Percentiles rank a stretch among this genome's conserved stretches.
Evolutionary conservation across 257 asterid species (phyloP).

Genomic region (Coffea canephora): DNA sequence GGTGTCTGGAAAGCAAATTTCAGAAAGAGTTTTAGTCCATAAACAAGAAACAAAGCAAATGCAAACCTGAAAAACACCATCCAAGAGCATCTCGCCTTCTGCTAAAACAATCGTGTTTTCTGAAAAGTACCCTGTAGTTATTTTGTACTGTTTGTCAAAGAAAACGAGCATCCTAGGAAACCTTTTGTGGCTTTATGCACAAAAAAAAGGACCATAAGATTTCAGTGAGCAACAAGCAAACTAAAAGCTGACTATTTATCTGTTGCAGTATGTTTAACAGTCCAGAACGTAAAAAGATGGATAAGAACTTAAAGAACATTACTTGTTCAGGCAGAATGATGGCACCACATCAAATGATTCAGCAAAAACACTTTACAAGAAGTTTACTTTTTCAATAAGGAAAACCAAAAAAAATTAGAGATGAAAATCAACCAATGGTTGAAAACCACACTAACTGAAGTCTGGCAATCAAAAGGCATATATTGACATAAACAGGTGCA

Average conservation of each 20-base stretch:
- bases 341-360: background rate
- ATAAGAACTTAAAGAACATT: background rate
- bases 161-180: slow-evolving; percentile 5
- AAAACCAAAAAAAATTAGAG: background rate
- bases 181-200: background rate
- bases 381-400: too few species aligned
- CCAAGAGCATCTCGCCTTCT: slow-evolving; percentile 91
- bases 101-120: slow-evolving; percentile 91
- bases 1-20: background rate
- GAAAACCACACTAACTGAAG: background rate
- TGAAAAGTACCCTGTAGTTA: slow-evolving; percentile 82
- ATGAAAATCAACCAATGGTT: background rate
- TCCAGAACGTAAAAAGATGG: background rate
- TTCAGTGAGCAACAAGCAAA: background rate
- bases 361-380: background rate
- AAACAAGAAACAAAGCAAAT: background rate
- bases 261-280: background rate
- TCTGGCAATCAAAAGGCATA: background rate
- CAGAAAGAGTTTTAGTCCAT: background rate
- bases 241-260: background rate
- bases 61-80: slow-evolving; percentile 78
- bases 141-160: slow-evolving; percentile 71
- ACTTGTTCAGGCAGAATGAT: background rate
- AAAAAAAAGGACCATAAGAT: background rate
- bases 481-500: background rate